Base-by-base conservation (phyloP, 352 stramenopile species). In the Vaucheria bursata region DNA sequence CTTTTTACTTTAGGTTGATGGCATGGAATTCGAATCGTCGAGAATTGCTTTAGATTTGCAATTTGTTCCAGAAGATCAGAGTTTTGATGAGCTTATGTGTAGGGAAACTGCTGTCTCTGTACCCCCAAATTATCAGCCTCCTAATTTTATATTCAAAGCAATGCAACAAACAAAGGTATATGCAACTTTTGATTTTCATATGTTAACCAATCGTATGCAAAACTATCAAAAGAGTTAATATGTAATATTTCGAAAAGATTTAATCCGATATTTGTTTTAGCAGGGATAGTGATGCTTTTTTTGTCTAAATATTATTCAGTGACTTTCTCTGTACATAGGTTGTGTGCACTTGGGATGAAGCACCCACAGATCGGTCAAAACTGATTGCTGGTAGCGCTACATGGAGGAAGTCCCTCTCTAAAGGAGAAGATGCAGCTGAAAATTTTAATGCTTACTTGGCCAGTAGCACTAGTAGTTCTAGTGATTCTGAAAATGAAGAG, bases 11-110 rank as follows among this genome's bases (percentile, higher is more conserved):
- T 89, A 95, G 84, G 76, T 85, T 8, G 95, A 99, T 81, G 94
- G 96, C 66, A 89, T 98, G 75, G 95, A 99, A 85, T 97, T 98
- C 85, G 95, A 97, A 82, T 93, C 94, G 53, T 97, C 93, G 4
- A 93, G 91, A 65, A 95, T 96, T 66, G 85, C 91, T 68, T 90
- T 98, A 7, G 95, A 99, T 84, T 78, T 98, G 12, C 87, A 95
- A 33, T 96, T 95, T 72, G 89, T 99, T 39, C 94, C 94, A 0
- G 87, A 93, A 33, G 91, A 96, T 29, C 87, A 94, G 33, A 88
- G 87, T 5, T 95, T 97, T 73, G 80, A 85, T n/a, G 76, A 85
- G 32, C 91, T 96, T 70, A 45, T 74, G 34, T 53, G 91, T 33
- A 87, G 93, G 37, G 95, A 97, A 83, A 87, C 93, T 59, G 89